Evolutionary conservation across 306 rosid genomes (phyloP).

Genomic region (Dalbergia cochinchinensis): DNA sequence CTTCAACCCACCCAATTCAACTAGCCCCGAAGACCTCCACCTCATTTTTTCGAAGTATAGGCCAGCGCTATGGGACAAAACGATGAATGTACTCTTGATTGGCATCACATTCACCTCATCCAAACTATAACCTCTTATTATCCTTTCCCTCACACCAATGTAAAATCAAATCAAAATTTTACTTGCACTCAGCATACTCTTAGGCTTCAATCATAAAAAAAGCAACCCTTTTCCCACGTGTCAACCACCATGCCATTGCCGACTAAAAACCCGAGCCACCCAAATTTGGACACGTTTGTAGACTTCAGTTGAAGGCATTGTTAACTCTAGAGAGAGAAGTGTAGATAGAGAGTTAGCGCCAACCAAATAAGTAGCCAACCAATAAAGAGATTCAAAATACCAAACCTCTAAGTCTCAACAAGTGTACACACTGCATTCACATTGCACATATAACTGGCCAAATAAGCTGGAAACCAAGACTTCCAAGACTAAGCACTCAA

Average conservation of each 20-base stretch:
- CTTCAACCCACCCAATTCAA: conserved; percentile 58
- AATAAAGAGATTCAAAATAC: conserved; percentile 42
- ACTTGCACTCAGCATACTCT: background rate
- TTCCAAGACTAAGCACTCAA: conserved; percentile 22
- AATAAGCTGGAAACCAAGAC: conserved; percentile 9
- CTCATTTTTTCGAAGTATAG: conserved; percentile 6
- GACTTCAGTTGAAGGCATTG: conserved; percentile 51
- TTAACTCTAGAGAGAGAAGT: conserved; percentile 55
- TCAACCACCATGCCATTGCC: conserved; percentile 37
- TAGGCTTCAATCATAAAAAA: conserved; percentile 29
- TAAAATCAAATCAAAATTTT: conserved; percentile 18
- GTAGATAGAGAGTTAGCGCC: conserved; percentile 50
- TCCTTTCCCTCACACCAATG: conserved; percentile 38
- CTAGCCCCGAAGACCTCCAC: background rate
- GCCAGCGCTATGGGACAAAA: conserved; percentile 47
- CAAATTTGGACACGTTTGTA: conserved; percentile 58
- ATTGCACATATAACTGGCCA: conserved; percentile 29
- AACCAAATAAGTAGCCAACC: conserved; percentile 71
- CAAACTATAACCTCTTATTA: conserved; percentile 29
- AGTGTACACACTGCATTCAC: conserved; percentile 2
- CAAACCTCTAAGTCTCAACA: conserved; percentile 26
- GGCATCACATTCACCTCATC: conserved; percentile 51
- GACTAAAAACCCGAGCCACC: conserved; percentile 48
- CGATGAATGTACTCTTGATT: conserved; percentile 50
- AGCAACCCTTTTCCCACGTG: conserved; percentile 44